Evolutionary conservation across 805 yeast genomes (phyloP).

Genomic region (Candida railenensis): DNA sequence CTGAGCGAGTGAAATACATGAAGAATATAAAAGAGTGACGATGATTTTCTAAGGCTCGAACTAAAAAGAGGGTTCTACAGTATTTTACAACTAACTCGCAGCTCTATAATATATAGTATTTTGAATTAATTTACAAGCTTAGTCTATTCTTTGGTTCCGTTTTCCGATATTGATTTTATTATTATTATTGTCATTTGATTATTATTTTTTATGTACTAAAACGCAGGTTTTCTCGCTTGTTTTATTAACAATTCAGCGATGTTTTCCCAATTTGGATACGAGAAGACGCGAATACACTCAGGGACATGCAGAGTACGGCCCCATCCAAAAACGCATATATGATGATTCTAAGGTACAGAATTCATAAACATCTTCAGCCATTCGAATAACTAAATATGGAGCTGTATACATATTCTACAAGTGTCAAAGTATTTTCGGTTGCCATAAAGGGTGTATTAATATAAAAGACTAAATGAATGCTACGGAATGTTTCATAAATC

Average conservation of each 20-base stretch:
- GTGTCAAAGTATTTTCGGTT: too few species aligned
- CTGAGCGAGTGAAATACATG: constrained; percentile 1
- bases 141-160: background rate
- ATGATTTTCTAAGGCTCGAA: too few species aligned
- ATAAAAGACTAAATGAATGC: too few species aligned
- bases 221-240: background rate
- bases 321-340: background rate
- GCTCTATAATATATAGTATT: background rate
- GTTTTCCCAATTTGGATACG: background rate
- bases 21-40: background rate
- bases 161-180: background rate
- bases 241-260: background rate
- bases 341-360: too few species aligned
- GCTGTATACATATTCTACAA: too few species aligned
- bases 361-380: too few species aligned
- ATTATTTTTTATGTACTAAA: too few species aligned
- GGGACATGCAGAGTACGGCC: background rate
- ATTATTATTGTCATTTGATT: background rate
- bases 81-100: background rate
- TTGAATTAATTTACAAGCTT: too few species aligned
- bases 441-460: too few species aligned
- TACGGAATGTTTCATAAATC: too few species aligned
- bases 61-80: too few species aligned
- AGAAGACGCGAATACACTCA: background rate
- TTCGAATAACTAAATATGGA: too few species aligned